Percentiles rank a stretch among this genome's conserved stretches.
phyloP scores from a whole-genome alignment of 768 basidiomycete genomes.

The Serendipita sp. region DNA sequence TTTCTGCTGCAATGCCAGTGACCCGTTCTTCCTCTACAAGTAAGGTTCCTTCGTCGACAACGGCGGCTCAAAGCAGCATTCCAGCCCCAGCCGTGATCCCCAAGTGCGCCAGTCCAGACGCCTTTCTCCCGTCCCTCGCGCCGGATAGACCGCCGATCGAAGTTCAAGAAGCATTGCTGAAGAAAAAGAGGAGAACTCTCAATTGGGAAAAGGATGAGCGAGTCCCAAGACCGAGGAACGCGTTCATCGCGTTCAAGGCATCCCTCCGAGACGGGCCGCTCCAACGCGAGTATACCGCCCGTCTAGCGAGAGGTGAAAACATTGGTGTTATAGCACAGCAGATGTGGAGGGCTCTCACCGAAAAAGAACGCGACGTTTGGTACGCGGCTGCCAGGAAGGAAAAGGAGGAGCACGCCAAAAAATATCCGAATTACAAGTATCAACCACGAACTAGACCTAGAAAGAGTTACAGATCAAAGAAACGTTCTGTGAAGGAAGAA shows the following conservation, averaged over 20 bases:
- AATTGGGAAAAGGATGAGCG: not conserved
- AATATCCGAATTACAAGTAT: slow-evolving; percentile 5
- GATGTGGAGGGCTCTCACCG: not conserved
- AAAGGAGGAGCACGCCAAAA: slow-evolving; percentile 2
- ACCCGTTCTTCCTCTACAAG: not conserved
- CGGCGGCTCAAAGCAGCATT: too few species aligned
- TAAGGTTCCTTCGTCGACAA: not conserved
- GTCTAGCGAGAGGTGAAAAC: slow-evolving; percentile 4
- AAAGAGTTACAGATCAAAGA: not conserved
- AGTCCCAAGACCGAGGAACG: not conserved
- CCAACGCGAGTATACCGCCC: not conserved
- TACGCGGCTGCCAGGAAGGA: not conserved
- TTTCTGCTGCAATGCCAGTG: not conserved
- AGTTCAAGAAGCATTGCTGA: not conserved
- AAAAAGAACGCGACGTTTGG: slow-evolving; percentile 1
- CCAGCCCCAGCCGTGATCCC: too few species aligned
- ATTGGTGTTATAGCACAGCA: slow-evolving; percentile 1
- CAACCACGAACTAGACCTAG: not conserved
- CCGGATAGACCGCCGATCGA: too few species aligned
- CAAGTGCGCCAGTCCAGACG: too few species aligned
- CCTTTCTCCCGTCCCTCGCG: too few species aligned
- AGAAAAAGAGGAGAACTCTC: not conserved
- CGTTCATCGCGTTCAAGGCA: slow-evolving; percentile 2
- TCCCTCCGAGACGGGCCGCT: not conserved
- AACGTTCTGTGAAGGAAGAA: not conserved